phyloP scores from a whole-genome alignment of 2,329 filamentous ascomycete genomes.

The Talaromyces islandicus region DNA sequence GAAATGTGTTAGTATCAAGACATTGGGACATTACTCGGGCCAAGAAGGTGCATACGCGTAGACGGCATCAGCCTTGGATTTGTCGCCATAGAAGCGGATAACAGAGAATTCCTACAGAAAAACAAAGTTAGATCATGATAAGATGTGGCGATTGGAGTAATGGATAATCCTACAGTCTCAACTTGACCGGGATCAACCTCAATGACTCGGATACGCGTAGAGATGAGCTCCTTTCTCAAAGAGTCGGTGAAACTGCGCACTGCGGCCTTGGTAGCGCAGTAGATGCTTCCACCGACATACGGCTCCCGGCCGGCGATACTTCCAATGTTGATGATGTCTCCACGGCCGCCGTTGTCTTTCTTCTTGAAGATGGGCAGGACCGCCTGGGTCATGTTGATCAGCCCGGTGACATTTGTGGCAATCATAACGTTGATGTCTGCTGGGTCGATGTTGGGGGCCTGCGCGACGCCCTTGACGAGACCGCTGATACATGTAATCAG shows the following conservation, averaged over 20 bases:
- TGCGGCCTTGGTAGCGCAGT: constrained; percentile 89
- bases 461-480: constrained; percentile 80
- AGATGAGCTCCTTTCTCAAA: constrained; percentile 74
- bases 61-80: constrained; percentile 80
- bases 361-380: constrained; percentile 76
- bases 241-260: constrained; percentile 79
- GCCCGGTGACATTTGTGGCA: constrained; percentile 83
- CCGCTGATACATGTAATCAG: constrained; percentile 49
- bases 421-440: constrained; percentile 87
- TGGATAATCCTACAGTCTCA: constrained; percentile 59
- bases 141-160: background rate
- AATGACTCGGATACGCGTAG: constrained; percentile 74
- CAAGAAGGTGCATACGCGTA: constrained; percentile 58
- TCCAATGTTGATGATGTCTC: constrained; percentile 94
- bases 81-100: constrained; percentile 82
- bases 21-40: background rate
- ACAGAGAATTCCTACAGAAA: constrained; percentile 68
- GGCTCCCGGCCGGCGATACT: constrained; percentile 85
- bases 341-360: constrained; percentile 62
- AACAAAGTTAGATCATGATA: background rate
- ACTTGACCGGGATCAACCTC: constrained; percentile 89
- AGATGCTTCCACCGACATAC: constrained; percentile 80
- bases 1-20: background rate
- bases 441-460: constrained; percentile 74
- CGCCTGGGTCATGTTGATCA: constrained; percentile 96